Evolutionary conservation across 108 stramenopile species (phyloP).

Genomic region (Conticribra weissflogii): DNA sequence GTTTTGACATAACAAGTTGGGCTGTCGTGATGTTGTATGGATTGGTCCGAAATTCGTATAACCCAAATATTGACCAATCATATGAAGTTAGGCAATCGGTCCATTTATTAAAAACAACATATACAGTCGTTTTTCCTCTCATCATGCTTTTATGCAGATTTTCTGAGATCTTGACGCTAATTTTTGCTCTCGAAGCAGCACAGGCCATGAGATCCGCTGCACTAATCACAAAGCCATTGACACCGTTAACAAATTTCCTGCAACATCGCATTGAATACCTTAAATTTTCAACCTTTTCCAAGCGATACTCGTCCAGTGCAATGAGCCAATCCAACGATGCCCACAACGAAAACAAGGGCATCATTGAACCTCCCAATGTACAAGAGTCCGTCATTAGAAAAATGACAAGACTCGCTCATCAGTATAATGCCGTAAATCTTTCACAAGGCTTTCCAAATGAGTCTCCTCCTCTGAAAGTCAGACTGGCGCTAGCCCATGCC

Average conservation of each 20-base stretch:
- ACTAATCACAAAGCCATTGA: too few species aligned
- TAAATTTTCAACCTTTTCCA: background rate
- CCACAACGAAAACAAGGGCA: background rate
- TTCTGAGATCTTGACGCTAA: too few species aligned
- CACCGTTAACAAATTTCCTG: background rate
- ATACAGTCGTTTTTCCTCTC: too few species aligned
- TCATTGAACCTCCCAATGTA: constrained; percentile 23
- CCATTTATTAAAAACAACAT: too few species aligned
- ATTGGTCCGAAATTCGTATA: too few species aligned
- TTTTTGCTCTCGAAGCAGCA: too few species aligned
- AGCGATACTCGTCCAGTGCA: background rate
- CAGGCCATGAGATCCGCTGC: too few species aligned
- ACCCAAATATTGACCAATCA: too few species aligned
- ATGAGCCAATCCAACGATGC: background rate
- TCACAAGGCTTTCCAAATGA: constrained; percentile 77
- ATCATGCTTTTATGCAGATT: too few species aligned
- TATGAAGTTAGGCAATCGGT: too few species aligned
- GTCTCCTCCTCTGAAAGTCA: constrained; percentile 55
- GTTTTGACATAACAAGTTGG: too few species aligned
- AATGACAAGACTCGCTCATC: constrained; percentile 70
- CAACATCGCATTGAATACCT: background rate
- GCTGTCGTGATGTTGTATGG: too few species aligned
- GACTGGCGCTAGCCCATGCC: constrained; percentile 58
- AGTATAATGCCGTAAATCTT: constrained; percentile 68
- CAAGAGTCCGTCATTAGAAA: constrained; percentile 69